Evolutionary conservation across 371 early-diverging fungal genomes (phyloP).

Genomic region (Lichtheimia ornata): DNA sequence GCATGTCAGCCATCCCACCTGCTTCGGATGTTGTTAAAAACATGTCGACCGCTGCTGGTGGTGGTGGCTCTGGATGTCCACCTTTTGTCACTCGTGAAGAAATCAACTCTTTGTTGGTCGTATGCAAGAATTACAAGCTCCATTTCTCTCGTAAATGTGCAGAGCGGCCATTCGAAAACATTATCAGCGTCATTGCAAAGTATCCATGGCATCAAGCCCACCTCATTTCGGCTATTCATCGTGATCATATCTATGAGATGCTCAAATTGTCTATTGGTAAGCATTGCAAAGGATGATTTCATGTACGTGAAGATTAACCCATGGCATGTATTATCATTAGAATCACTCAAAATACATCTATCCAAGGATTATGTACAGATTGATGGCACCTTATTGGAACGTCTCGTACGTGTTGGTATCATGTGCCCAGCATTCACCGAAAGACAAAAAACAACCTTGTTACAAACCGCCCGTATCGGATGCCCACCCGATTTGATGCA

Average conservation of each 20-base stretch:
- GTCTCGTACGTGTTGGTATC: slow-evolving; percentile 66
- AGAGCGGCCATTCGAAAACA: slow-evolving; percentile 80
- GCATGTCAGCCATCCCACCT: slow-evolving; percentile 45
- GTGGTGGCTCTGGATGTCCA: slow-evolving; percentile 36
- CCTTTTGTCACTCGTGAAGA: slow-evolving; percentile 75
- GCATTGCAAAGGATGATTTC: neutral
- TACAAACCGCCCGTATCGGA: slow-evolving; percentile 47
- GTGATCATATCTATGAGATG: slow-evolving; percentile 81
- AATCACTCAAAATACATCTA: slow-evolving; percentile 62
- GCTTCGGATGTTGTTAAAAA: slow-evolving; percentile 33
- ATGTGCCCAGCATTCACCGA: slow-evolving; percentile 78
- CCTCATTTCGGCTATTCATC: slow-evolving; percentile 64
- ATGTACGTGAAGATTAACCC: neutral
- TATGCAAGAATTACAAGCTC: slow-evolving; percentile 77
- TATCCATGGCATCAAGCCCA: slow-evolving; percentile 76
- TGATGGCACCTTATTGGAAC: slow-evolving; percentile 57
- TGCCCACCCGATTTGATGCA: slow-evolving; percentile 29
- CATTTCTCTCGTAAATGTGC: slow-evolving; percentile 81
- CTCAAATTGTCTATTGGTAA: slow-evolving; percentile 57
- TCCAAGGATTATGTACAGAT: slow-evolving; percentile 66
- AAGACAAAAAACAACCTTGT: slow-evolving; percentile 67
- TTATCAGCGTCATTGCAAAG: slow-evolving; percentile 71
- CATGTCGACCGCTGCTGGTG: slow-evolving; percentile 48
- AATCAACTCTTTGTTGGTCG: slow-evolving; percentile 67
- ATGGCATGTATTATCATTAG: slow-evolving; percentile 25